Conservation (phyloP, 2,329 filamentous ascomycete species). For the Alternaria conjuncta region DNA sequence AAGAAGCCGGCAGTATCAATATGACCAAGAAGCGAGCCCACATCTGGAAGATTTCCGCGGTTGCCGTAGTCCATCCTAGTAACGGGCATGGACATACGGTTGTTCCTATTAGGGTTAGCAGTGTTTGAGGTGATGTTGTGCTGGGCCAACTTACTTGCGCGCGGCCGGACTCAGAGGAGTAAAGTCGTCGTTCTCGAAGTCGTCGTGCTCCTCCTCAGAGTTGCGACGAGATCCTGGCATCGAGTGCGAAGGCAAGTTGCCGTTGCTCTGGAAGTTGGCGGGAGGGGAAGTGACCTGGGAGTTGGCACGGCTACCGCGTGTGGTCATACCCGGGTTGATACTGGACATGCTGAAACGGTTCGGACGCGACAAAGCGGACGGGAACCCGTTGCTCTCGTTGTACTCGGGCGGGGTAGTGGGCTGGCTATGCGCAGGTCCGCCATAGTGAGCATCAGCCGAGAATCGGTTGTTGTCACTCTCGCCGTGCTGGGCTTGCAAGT, state of each 20-base stretch:
- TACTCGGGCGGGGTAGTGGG: constrained; percentile 96
- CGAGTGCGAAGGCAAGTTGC: constrained; percentile 79
- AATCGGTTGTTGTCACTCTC: constrained; percentile 85
- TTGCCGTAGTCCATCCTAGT: constrained; percentile 71
- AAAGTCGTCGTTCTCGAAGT: constrained; percentile 75
- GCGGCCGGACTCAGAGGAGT: constrained; percentile 41
- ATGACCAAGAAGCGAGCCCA: constrained; percentile 69
- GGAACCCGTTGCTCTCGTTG: constrained; percentile 77
- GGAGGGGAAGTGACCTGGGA: constrained; percentile 83
- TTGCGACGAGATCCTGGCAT: constrained; percentile 86
- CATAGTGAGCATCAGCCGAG: constrained; percentile 75
- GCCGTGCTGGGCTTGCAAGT: constrained; percentile 81
- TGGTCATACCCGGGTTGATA: constrained; percentile 68
- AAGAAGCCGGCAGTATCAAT: constrained; percentile 86
- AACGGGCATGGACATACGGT: constrained; percentile 94
- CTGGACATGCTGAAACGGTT: constrained; percentile 90
- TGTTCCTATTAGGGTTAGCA: constrained; percentile 63
- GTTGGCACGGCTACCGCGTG: constrained; percentile 74
- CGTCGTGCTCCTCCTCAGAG: constrained; percentile 85
- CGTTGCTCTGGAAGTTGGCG: constrained; percentile 56
- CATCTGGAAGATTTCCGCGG: constrained; percentile 58
- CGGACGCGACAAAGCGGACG: constrained; percentile 79
- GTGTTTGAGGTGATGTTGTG: constrained; percentile 5
- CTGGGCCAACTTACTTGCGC: constrained; percentile 43
- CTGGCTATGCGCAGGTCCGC: constrained; percentile 77